Evolutionary conservation across 352 stramenopile species (phyloP).

Genomic region (Elongisporangium undulatum): DNA sequence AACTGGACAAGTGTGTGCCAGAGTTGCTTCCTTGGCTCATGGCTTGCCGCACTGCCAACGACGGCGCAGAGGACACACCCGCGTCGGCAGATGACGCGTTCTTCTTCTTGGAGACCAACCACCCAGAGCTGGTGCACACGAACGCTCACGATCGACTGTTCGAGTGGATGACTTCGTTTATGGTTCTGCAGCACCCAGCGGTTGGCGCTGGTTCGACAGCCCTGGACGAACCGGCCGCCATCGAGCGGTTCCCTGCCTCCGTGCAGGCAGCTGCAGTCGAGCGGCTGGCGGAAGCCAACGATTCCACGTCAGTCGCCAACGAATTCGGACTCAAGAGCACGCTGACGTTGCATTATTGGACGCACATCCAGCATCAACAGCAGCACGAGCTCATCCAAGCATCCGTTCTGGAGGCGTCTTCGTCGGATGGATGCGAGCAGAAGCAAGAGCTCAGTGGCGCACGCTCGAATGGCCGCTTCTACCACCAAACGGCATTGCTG

Average conservation of each 20-base stretch:
- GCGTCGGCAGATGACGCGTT: constrained; percentile 39
- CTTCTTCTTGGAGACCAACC: constrained; percentile 58
- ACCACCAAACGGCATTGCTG: constrained; percentile 36
- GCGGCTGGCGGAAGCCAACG: constrained; percentile 15
- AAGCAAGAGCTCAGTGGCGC: background rate
- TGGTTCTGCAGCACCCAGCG: constrained; percentile 25
- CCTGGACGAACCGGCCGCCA: constrained; percentile 8
- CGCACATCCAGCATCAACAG: constrained; percentile 34
- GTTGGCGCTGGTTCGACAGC: constrained; percentile 2
- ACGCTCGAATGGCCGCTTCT: constrained; percentile 9
- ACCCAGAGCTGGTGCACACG: constrained; percentile 50
- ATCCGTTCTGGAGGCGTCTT: background rate
- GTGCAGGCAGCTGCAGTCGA: constrained; percentile 13
- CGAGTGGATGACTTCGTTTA: constrained; percentile 54
- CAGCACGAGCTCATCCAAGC: background rate
- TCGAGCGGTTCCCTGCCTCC: constrained; percentile 3
- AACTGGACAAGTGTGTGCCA: background rate
- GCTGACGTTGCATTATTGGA: constrained; percentile 60
- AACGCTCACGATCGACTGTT: constrained; percentile 31
- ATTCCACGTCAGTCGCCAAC: constrained; percentile 29
- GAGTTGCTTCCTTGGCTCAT: background rate
- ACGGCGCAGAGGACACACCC: constrained; percentile 16
- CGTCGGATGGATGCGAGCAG: background rate
- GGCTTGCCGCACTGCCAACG: constrained; percentile 19
- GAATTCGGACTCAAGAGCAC: constrained; percentile 52